Conservation (phyloP, 805 yeast genomes). For the Barnettozyma siamensis region DNA sequence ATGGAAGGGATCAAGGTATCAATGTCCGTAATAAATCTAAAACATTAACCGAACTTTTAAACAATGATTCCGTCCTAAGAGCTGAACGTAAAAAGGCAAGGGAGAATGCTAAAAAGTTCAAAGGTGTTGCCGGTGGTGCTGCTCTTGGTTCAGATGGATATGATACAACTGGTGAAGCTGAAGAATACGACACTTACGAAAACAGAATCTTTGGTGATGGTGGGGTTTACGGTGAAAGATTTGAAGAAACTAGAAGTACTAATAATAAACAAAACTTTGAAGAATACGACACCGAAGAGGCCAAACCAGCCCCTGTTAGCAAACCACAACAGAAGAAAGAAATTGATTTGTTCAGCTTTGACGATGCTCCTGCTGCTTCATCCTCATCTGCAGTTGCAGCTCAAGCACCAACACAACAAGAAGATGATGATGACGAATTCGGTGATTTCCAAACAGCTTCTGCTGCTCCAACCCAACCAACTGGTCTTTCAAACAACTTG, state of each 20-base stretch:
- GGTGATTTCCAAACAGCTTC: slow-evolving; percentile 59
- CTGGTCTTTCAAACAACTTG: slow-evolving; percentile 23
- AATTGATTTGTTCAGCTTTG: slow-evolving; percentile 47
- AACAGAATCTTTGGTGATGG: slow-evolving; percentile 65
- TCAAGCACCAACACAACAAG: slow-evolving; percentile 15
- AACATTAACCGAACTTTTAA: slow-evolving; percentile 61
- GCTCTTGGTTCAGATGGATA: slow-evolving; percentile 26
- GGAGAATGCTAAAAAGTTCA: slow-evolving; percentile 74
- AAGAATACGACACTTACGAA: slow-evolving; percentile 39
- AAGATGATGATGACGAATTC: slow-evolving; percentile 67
- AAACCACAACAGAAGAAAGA: slow-evolving; percentile 18
- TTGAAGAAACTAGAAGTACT: slow-evolving; percentile 49
- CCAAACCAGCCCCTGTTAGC: slow-evolving; percentile 1
- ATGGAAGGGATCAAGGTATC: slow-evolving; percentile 94
- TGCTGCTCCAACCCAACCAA: slow-evolving; percentile 13
- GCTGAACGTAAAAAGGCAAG: slow-evolving; percentile 89
- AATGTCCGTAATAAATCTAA: slow-evolving; percentile 91
- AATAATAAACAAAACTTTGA: slow-evolving; percentile 44
- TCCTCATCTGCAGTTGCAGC: neutral
- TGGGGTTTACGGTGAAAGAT: slow-evolving; percentile 63
- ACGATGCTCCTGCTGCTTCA: slow-evolving; percentile 24
- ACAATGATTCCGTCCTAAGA: slow-evolving; percentile 72
- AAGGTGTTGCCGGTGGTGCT: slow-evolving; percentile 67
- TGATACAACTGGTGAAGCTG: slow-evolving; percentile 18
- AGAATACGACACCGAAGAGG: slow-evolving; percentile 50